A percentile compares a stretch with the other conserved stretches of the same genome.
Conservation (phyloP, 2,329 filamentous ascomycete genomes). For the Penicillium glabrum region DNA sequence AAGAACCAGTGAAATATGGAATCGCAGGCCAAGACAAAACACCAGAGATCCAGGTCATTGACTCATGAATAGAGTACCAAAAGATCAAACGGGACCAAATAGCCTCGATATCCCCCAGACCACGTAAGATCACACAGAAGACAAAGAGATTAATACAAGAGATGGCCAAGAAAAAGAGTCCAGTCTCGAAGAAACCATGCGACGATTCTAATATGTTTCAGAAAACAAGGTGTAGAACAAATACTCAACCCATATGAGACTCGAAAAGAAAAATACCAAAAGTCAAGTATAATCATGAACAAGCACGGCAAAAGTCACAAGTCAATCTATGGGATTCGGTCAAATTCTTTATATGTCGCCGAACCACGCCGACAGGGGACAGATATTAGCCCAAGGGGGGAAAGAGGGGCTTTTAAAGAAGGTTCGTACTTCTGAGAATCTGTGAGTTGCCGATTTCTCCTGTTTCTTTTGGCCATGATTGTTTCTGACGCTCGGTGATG, state of each 20-base stretch:
- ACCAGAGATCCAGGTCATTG: slow-evolving; percentile 13
- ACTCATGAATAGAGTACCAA: slow-evolving; percentile 13
- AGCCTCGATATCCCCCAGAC: neutral
- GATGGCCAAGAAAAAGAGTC: slow-evolving; percentile 5
- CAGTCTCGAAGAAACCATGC: slow-evolving; percentile 9
- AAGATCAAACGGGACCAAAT: neutral
- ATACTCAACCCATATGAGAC: neutral
- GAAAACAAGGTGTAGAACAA: slow-evolving; percentile 7
- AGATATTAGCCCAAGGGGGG: neutral
- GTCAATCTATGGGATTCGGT: slow-evolving; percentile 19
- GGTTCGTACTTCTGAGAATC: neutral
- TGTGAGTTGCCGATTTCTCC: neutral
- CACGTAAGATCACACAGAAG: slow-evolving; percentile 13
- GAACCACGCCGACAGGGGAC: neutral
- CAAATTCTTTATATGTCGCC: neutral
- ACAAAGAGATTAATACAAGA: slow-evolving; percentile 22
- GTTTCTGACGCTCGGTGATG: slow-evolving; percentile 18
- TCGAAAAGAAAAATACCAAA: neutral
- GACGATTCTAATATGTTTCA: slow-evolving; percentile 19
- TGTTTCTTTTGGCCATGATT: neutral
- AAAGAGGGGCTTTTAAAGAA: neutral
- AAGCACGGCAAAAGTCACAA: neutral
- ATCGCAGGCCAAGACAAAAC: slow-evolving; percentile 8
- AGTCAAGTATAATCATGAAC: neutral
- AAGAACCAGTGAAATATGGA: slow-evolving; percentile 1